Base-by-base conservation (phyloP, 78 protist species). In the Goniomonas avonlea region DNA sequence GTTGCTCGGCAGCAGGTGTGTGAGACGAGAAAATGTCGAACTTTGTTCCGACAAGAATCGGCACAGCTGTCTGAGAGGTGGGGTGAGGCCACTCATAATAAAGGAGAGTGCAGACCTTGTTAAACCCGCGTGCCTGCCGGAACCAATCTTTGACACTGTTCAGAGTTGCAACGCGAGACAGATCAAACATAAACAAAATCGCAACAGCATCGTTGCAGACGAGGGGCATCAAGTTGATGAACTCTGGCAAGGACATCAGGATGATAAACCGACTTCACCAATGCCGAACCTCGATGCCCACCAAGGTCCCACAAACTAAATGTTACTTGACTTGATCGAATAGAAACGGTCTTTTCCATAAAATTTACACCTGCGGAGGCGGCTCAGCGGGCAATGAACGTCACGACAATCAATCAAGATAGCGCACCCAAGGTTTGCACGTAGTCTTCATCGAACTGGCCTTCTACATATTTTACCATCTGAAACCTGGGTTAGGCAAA, bases 281-380 rank as follows among this genome's bases (percentile, higher is more conserved):
- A n/a, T n/a, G n/a, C n/a, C n/a, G n/a, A n/a, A n/a, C n/a, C 32
- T 5, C 35, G 25, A 47, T 8, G 25, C 69, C 96, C 98, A 69
- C 98, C 98, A 0, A 97, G 85, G 83, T 97, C 98, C 98, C 97
- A 97, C 50, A 97, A 88, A 29, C 74, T 55, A 76, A 97, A 92
- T 27, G 94, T 95, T 55, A 95, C 85, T 21, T 95, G 95, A 5
- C 87, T 89, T 20, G 86, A 83, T 40, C 89, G 85, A 27, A 97
- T 50, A 21, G 63, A 39, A 32, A 94, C 82, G 0, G 90, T 85
- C 85, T 95, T 97, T 66, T 95, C 98, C 97, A 97, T 92, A 60
- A 97, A 97, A 74, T 97, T 97, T 8, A 97, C 98, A n/a, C 98
- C 98, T 84, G 66, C 66, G 37, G n/a, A 61, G 11, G 4, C 5